These are phyloP conservation scores for Magnusiomyces fungicola DNA, from an alignment of 1,139 yeast species.

Conservation along the genomic window DNA sequence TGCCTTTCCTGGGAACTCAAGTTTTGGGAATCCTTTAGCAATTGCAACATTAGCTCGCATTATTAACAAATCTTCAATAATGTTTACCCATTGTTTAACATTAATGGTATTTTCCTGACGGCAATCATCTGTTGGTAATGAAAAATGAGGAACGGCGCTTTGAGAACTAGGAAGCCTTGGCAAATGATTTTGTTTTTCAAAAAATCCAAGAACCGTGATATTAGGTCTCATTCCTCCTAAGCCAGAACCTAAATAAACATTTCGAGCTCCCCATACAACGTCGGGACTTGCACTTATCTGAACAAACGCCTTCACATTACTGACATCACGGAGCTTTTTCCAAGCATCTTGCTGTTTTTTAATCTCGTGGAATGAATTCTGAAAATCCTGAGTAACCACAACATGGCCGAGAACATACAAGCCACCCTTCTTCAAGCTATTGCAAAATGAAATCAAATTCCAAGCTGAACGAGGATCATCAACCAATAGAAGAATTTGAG, in stretches of 20 bases:
- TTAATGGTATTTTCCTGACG: constrained; percentile 63
- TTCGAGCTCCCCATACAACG: constrained; percentile 92
- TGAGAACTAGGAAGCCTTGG: background rate
- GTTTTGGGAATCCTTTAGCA: constrained; percentile 70
- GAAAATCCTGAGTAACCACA: constrained; percentile 49
- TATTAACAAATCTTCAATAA: constrained; percentile 84
- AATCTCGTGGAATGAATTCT: constrained; percentile 57
- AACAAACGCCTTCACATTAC: constrained; percentile 82
- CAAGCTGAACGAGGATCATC: constrained; percentile 89
- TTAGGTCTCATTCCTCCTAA: constrained; percentile 97
- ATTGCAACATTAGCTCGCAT: constrained; percentile 90
- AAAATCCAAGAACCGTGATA: constrained; percentile 43
- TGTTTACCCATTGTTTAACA: constrained; percentile 82
- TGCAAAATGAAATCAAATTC: constrained; percentile 90
- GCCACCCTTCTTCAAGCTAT: constrained; percentile 91
- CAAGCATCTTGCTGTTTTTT: constrained; percentile 71
- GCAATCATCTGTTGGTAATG: constrained; percentile 74
- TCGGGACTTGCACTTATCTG: constrained; percentile 86
- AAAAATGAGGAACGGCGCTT: background rate
- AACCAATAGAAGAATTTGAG: constrained; percentile 78
- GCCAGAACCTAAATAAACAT: constrained; percentile 86
- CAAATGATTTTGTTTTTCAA: constrained; percentile 13
- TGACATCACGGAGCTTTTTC: constrained; percentile 69
- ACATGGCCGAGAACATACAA: constrained; percentile 89
- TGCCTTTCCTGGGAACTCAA: constrained; percentile 45